A percentile compares a stretch with the other conserved stretches of the same genome.
Conservation (phyloP, 306 rosid genomes). For the Delonix regia region DNA sequence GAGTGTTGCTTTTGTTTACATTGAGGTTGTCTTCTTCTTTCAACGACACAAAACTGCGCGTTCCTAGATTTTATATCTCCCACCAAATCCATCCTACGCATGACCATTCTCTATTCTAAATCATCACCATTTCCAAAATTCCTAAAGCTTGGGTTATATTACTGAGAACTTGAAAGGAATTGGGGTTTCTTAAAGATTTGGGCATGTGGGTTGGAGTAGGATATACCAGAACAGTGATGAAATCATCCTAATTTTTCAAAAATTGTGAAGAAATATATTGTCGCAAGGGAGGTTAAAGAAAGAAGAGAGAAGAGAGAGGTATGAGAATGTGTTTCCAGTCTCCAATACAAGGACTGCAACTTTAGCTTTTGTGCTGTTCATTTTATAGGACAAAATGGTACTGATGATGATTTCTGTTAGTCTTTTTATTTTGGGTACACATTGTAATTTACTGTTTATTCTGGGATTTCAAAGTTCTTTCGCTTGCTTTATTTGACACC, state of each 20-base stretch:
- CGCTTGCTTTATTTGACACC: constrained; percentile 54
- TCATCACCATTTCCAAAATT: constrained; percentile 65
- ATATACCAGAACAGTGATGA: constrained; percentile 67
- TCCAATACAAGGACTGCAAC: constrained; percentile 93
- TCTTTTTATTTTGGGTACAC: constrained; percentile 65
- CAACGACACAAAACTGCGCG: constrained; percentile 39
- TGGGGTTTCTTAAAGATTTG: constrained; percentile 58
- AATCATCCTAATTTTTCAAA: constrained; percentile 52
- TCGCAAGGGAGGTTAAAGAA: neutral
- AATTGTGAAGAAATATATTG: constrained; percentile 5
- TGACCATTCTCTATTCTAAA: constrained; percentile 43
- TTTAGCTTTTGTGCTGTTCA: constrained; percentile 74
- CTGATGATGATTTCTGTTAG: constrained; percentile 62
- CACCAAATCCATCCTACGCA: constrained; percentile 48
- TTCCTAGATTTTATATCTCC: constrained; percentile 38
- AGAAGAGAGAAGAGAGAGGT: neutral
- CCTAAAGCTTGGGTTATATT: constrained; percentile 40
- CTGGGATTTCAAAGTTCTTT: constrained; percentile 57
- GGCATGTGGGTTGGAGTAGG: constrained; percentile 75
- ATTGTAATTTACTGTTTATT: constrained; percentile 65
- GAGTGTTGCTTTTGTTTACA: constrained; percentile 42
- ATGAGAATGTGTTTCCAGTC: constrained; percentile 81
- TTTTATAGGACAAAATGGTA: constrained; percentile 64
- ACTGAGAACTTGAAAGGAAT: neutral
- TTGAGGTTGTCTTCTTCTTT: constrained; percentile 53